A percentile compares a stretch with the other conserved stretches of the same genome.
phyloP scores from a whole-genome alignment of 306 rosid genomes.

The Sindora glabra region DNA sequence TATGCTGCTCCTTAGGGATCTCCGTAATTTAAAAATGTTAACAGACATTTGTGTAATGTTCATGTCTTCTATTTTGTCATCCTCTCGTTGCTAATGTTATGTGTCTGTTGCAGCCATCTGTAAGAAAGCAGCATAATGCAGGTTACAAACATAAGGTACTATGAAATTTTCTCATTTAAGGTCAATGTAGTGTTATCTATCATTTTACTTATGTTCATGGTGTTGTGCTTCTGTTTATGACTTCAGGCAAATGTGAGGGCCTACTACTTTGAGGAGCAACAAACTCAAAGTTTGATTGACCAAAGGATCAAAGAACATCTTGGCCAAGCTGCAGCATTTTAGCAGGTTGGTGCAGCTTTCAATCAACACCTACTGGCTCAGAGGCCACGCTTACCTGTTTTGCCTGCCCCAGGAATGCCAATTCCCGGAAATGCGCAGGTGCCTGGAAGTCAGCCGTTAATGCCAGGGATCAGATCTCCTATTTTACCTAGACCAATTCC shows the following conservation, averaged over 20 bases:
- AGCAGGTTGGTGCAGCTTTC: constrained; percentile 84
- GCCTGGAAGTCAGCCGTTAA: constrained; percentile 47
- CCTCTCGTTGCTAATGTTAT: background rate
- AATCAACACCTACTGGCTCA: constrained; percentile 67
- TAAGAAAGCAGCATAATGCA: constrained; percentile 95
- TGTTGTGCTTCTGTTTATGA: background rate
- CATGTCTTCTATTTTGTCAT: background rate
- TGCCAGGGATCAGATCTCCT: constrained; percentile 77
- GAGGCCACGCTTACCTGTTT: constrained; percentile 65
- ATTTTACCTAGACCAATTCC: constrained; percentile 75
- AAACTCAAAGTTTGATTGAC: constrained; percentile 88
- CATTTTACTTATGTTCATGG: background rate
- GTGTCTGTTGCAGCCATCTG: constrained; percentile 70
- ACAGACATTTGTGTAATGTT: background rate
- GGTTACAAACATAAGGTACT: constrained; percentile 95
- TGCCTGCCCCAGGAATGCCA: constrained; percentile 63
- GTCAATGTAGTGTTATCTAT: background rate
- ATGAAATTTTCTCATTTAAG: background rate
- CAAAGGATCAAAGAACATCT: constrained; percentile 97
- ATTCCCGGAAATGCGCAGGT: constrained; percentile 44
- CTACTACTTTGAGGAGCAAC: constrained; percentile 94
- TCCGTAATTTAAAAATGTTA: background rate
- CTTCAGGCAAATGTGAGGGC: constrained; percentile 75
- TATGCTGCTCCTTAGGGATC: background rate
- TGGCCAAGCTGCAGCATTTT: constrained; percentile 85